Conservation (phyloP, 345 rosid species). For the Dipteronia dyeriana region DNA sequence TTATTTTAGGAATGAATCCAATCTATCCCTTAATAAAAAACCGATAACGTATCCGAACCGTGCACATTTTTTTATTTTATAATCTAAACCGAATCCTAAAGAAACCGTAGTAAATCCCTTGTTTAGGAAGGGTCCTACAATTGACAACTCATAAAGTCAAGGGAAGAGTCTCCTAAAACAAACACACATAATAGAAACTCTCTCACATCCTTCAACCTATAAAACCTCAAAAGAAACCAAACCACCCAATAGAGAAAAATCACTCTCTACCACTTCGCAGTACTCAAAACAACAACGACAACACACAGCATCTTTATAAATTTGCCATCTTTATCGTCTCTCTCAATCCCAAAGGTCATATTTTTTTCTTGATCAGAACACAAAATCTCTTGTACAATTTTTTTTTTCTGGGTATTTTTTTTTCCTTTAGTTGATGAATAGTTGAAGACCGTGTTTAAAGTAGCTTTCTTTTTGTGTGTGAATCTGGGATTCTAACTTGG, state of each 20-base stretch:
- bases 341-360: neutral
- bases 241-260: neutral
- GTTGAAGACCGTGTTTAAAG: neutral
- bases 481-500: constrained; percentile 4
- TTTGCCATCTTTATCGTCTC: constrained; percentile 1
- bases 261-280: neutral
- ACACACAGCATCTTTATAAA: neutral
- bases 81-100: too few species aligned
- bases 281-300: neutral
- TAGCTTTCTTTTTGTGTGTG: neutral
- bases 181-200: neutral
- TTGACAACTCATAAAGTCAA: too few species aligned
- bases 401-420: neutral
- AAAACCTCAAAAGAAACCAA: neutral
- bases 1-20: too few species aligned
- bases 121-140: neutral
- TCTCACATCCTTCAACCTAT: constrained; percentile 1
- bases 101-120: too few species aligned
- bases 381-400: neutral
- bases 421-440: neutral
- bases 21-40: too few species aligned
- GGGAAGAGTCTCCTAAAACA: too few species aligned
- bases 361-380: constrained; percentile 5
- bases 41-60: too few species aligned
- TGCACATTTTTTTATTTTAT: too few species aligned